Conservation (phyloP, 306 rosid species). For the Oemleria cerasiformis region DNA sequence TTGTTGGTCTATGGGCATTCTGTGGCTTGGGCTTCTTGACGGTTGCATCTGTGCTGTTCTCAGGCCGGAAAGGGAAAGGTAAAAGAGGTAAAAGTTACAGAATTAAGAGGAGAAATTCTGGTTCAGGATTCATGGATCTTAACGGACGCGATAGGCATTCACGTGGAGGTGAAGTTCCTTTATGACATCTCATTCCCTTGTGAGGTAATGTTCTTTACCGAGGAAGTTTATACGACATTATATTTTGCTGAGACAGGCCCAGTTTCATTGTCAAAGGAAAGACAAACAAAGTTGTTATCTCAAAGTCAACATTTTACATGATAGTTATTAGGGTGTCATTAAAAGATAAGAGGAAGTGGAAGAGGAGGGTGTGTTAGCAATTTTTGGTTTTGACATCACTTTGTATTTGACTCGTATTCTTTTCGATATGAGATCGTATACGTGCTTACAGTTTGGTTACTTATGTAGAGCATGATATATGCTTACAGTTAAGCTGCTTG, state of each 20-base stretch:
- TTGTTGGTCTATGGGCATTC: conserved; percentile 68
- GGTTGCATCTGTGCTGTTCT: conserved; percentile 40
- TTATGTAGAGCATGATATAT: neutral
- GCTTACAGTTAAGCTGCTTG: neutral
- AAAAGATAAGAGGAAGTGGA: neutral
- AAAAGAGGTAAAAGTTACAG: conserved; percentile 51
- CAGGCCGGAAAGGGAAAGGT: conserved; percentile 59
- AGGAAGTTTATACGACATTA: neutral
- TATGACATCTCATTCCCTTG: neutral
- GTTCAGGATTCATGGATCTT: conserved; percentile 49
- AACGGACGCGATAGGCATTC: conserved; percentile 60
- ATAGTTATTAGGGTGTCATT: neutral
- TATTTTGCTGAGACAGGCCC: conserved; percentile 2
- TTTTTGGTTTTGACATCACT: neutral
- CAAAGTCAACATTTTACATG: neutral
- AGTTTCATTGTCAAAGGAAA: conserved; percentile 4
- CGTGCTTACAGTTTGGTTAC: neutral
- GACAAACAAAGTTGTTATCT: neutral
- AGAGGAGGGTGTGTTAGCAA: neutral
- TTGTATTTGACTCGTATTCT: conserved; percentile 1
- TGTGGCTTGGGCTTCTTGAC: conserved; percentile 75
- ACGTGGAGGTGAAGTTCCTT: conserved; percentile 40
- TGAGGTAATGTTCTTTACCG: neutral
- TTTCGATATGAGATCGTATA: conserved; percentile 4
- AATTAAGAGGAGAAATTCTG: conserved; percentile 62